phyloP scores from a whole-genome alignment of 441 rosid species.

The Arabidopsis lyrata region DNA sequence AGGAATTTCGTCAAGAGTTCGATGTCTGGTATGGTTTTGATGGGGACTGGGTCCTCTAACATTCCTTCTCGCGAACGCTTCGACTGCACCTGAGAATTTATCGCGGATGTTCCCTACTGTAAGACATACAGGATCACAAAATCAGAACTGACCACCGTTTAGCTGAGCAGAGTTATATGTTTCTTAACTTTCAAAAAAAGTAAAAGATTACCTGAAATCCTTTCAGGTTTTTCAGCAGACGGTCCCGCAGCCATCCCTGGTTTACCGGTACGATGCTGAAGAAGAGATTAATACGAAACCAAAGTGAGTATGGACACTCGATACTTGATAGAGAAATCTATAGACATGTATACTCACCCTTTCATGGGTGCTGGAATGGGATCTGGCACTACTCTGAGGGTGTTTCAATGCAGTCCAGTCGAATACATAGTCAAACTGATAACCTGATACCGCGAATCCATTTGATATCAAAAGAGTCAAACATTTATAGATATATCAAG shows the following conservation, averaged over 20 bases:
- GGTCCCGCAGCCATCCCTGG: constrained; percentile 70
- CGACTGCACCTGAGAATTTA: constrained; percentile 96
- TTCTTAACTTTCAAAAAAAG: background rate
- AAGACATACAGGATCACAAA: background rate
- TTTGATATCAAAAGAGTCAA: constrained; percentile 2
- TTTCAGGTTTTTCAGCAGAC: constrained; percentile 78
- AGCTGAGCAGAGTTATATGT: background rate
- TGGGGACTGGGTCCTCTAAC: constrained; percentile 63
- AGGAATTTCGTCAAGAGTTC: constrained; percentile 65
- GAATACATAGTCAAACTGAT: constrained; percentile 94
- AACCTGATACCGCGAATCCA: constrained; percentile 58
- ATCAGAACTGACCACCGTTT: background rate
- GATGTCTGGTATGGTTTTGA: constrained; percentile 68
- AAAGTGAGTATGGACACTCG: constrained; percentile 23
- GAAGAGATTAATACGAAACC: background rate
- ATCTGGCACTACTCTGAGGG: constrained; percentile 69
- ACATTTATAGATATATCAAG: background rate
- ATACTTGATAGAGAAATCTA: background rate
- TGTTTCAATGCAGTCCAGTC: constrained; percentile 97
- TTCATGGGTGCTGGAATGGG: constrained; percentile 71
- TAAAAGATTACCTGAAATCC: constrained; percentile 61
- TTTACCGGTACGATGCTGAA: constrained; percentile 63
- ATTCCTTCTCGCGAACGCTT: constrained; percentile 84
- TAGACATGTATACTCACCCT: constrained; percentile 61
- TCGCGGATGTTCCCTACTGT: constrained; percentile 89